phyloP scores from a whole-genome alignment of 768 basidiomycete species.

The Suillus luteus region DNA sequence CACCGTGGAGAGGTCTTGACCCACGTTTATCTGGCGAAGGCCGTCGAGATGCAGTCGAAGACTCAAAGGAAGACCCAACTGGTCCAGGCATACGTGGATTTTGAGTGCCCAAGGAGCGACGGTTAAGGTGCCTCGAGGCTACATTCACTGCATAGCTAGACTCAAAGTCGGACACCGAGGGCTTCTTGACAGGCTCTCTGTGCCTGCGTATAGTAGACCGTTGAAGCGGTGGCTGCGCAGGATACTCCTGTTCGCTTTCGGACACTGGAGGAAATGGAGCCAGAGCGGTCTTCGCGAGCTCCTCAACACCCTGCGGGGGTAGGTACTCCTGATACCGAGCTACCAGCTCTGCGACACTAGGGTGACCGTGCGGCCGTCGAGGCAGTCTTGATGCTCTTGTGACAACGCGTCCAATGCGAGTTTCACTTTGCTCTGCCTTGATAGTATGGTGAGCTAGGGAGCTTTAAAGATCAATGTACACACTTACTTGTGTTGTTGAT shows the following conservation, averaged over 20 bases:
- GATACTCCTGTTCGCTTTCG: constrained; percentile 80
- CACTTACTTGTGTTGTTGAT: constrained; percentile 31
- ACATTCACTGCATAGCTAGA: constrained; percentile 92
- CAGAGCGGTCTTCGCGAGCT: constrained; percentile 70
- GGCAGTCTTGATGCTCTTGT: constrained; percentile 61
- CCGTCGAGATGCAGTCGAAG: constrained; percentile 61
- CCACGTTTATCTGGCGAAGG: constrained; percentile 75
- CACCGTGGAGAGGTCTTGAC: constrained; percentile 34
- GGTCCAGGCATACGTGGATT: constrained; percentile 54
- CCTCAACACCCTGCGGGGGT: constrained; percentile 70
- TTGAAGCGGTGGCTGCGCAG: constrained; percentile 27
- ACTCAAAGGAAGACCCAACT: constrained; percentile 49
- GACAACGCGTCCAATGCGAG: constrained; percentile 22
- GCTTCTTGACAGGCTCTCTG: constrained; percentile 46
- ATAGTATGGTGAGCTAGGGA: constrained; percentile 17
- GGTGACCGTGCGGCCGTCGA: constrained; percentile 53
- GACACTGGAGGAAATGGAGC: constrained; percentile 61
- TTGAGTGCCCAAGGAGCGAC: constrained; percentile 42
- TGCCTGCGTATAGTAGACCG: constrained; percentile 51
- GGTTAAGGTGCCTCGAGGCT: constrained; percentile 68
- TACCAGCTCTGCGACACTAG: constrained; percentile 83
- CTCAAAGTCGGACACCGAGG: constrained; percentile 84
- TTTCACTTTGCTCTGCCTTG: constrained; percentile 28
- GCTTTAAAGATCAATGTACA: background rate
- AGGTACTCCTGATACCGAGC: constrained; percentile 79